Conservation (phyloP, 768 basidiomycete species). For the Kwoniella sp. region DNA sequence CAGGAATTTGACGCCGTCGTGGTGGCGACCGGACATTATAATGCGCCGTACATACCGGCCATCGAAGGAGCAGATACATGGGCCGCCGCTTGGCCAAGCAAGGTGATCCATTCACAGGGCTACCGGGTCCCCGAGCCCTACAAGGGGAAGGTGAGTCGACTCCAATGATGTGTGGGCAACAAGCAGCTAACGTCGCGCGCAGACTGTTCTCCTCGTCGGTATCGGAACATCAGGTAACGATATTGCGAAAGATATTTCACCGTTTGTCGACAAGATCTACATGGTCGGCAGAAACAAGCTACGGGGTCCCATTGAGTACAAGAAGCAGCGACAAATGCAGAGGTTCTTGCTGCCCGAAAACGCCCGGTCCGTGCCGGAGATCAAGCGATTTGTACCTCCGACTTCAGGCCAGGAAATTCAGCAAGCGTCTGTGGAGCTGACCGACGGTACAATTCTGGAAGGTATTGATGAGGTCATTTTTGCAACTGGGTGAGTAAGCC, state of each 20-base stretch:
- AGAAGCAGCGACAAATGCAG: conserved; percentile 28
- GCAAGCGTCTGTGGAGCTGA: conserved; percentile 55
- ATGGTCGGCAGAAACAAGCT: conserved; percentile 46
- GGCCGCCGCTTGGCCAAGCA: conserved; percentile 55
- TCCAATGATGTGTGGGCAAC: too few relatives aligned
- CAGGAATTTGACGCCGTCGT: conserved; percentile 33
- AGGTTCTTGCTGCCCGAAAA: conserved; percentile 34
- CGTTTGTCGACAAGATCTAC: conserved; percentile 56
- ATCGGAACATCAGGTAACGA: conserved; percentile 57
- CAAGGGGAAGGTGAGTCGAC: conserved; percentile 54
- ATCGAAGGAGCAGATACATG: conserved; percentile 57
- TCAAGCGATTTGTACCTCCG: conserved; percentile 56
- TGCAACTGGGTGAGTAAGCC: conserved; percentile 55
- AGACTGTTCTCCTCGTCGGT: conserved; percentile 59
- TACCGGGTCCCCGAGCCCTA: conserved; percentile 59
- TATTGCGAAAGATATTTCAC: conserved; percentile 54
- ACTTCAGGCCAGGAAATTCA: conserved; percentile 37
- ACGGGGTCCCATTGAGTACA: conserved; percentile 29
- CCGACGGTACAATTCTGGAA: conserved; percentile 58
- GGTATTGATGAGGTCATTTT: conserved; percentile 58
- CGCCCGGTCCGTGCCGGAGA: conserved; percentile 55
- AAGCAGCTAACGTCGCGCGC: too few relatives aligned
- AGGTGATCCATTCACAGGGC: conserved; percentile 58
- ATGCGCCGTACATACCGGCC: conserved; percentile 44
- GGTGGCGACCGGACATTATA: conserved; percentile 43